These are phyloP conservation scores for Aspergillus wentii DNA, from an alignment of 495 filamentous ascomycete species.

Conservation along the genomic window DNA sequence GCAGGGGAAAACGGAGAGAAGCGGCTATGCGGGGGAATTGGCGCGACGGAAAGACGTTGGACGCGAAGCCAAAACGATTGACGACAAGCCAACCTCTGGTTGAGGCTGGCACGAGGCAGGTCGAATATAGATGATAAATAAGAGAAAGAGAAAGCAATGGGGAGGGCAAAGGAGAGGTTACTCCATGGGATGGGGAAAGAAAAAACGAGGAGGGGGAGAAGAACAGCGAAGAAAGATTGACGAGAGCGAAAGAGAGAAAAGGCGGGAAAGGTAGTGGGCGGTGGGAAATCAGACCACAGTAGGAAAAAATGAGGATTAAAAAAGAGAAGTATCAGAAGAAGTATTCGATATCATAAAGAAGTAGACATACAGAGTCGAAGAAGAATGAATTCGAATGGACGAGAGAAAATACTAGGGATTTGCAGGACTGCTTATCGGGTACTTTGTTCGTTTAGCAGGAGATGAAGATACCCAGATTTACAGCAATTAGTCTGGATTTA, in stretches of 20 bases:
- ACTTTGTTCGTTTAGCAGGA: too few relatives aligned
- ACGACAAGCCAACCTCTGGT: slow-evolving; percentile 24
- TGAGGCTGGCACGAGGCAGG: too few relatives aligned
- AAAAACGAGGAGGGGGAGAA: slow-evolving; percentile 5
- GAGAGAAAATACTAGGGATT: too few relatives aligned
- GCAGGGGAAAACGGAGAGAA: slow-evolving; percentile 17
- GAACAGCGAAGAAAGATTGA: not conserved
- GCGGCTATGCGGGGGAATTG: slow-evolving; percentile 34
- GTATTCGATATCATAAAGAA: too few relatives aligned
- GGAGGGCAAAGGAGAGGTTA: not conserved
- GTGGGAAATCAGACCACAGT: not conserved
- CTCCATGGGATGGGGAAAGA: slow-evolving; percentile 4
- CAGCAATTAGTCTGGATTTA: too few relatives aligned
- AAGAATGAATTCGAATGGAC: too few relatives aligned
- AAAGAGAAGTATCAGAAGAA: too few relatives aligned
- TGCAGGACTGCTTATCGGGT: too few relatives aligned
- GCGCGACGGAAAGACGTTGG: slow-evolving; percentile 29
- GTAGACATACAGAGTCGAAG: too few relatives aligned
- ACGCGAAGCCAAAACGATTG: slow-evolving; percentile 34
- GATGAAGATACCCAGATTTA: too few relatives aligned
- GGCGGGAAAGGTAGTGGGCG: slow-evolving; percentile 10
- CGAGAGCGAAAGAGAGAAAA: slow-evolving; percentile 5
- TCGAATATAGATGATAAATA: not conserved
- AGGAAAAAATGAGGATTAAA: not conserved
- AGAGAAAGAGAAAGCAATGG: slow-evolving; percentile 1